Base-by-base conservation (phyloP, 2,329 filamentous ascomycete species). In the Drechslerella dactyloides region DNA sequence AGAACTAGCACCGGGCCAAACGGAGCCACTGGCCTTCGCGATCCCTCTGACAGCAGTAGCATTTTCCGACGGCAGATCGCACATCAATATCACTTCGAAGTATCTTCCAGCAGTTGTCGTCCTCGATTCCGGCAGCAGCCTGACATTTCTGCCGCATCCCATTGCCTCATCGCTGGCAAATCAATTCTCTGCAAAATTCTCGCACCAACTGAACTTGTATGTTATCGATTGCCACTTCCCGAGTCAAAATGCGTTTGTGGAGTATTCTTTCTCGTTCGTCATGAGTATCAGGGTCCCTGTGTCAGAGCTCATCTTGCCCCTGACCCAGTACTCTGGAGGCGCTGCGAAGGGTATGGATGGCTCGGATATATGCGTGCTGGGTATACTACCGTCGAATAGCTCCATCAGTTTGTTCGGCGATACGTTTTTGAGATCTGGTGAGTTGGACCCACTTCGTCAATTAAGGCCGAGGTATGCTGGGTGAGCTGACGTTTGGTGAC, bases 211-310 rank as follows among this genome's bases (percentile, higher is more conserved):
- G 35, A 84, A 83, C 24, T 83, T 83, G 2, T 86, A 87, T 54
- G 86, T 89, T 74, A 84, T 91, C 2, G 82, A 85, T 2, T 88
- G 87, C 78, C 79, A 82, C n/a, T 77, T 85, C 2, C 82, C 81
- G 57, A 75, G 78, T 48, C 77, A 81, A 53, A 76, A 78, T 13
- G 77, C 78, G 23, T 80, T 79, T 54, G 74, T 88, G 56, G 81
- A 82, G 63, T 87, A 87, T 76, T 81, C 81, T 50, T 89, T 89
- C 76, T 82, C 83, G 4, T 70, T 64, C 54, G 78, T 78, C 1
- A 82, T 83, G 1, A 80, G 79, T 37, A 86, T 89, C 75, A 78
- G 80, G 13, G 85, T 89, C 5, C 78, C 80, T 8, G 82, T 89
- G 80, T 79, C 82, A 75, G 86, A 89, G 80, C 80, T 89, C 6